Conservation (phyloP, 257 asterid species). For the Fraxinus americana region DNA sequence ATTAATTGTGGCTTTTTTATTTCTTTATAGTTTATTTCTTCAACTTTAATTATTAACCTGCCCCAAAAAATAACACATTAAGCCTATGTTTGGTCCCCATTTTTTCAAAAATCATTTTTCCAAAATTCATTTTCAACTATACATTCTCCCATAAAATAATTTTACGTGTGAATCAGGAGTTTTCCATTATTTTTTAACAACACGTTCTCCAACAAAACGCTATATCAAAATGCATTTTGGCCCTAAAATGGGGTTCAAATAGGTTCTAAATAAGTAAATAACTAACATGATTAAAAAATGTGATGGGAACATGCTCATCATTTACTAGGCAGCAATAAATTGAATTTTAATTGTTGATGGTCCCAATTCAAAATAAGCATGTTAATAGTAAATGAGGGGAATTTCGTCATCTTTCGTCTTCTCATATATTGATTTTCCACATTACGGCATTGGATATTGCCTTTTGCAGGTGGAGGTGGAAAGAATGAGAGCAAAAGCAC, state of each 20-base stretch:
- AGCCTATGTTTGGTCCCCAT: too few relatives aligned
- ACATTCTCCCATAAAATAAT: too few relatives aligned
- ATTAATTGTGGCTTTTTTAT: not conserved
- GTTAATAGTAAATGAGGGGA: not conserved
- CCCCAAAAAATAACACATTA: not conserved
- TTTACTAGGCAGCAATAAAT: not conserved
- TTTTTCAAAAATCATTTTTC: too few relatives aligned
- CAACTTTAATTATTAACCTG: not conserved
- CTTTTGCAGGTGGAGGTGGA: slow-evolving; percentile 1
- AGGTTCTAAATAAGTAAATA: not conserved
- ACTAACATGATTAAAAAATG: not conserved
- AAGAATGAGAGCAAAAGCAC: slow-evolving; percentile 72
- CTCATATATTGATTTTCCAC: not conserved
- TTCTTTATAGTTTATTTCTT: not conserved
- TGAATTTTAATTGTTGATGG: not conserved
- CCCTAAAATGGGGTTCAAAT: too few relatives aligned
- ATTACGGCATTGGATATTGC: not conserved
- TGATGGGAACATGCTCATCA: not conserved
- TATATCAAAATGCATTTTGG: too few relatives aligned
- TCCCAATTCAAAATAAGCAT: not conserved
- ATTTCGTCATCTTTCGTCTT: not conserved
- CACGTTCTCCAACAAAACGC: too few relatives aligned
- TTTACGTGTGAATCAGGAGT: too few relatives aligned
- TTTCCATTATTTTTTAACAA: too few relatives aligned
- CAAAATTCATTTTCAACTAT: too few relatives aligned